Evolutionary conservation across 1,284 basidiomycete genomes (phyloP).

Genomic region (Puccinia coronata): DNA sequence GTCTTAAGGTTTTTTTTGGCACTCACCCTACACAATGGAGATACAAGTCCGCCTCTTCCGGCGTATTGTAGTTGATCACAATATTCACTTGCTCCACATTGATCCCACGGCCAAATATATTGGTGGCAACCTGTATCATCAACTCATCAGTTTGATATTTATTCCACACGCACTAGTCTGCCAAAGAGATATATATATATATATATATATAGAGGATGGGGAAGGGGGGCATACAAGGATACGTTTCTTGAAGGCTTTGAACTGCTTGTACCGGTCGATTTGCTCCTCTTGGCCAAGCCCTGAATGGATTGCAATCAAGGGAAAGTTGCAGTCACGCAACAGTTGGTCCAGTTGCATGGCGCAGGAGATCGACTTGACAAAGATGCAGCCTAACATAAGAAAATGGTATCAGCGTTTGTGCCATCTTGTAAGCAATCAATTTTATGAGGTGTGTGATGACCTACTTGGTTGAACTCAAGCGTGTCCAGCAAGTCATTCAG

Average conservation of each 20-base stretch:
- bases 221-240: slow-evolving; percentile 65
- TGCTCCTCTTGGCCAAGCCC: slow-evolving; percentile 92
- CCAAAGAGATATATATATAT: no score
- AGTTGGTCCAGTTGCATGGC: slow-evolving; percentile 96
- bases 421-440: background rate
- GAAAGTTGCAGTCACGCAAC: slow-evolving; percentile 96
- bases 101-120: slow-evolving; percentile 95
- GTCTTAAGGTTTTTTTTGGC: no score
- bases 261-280: slow-evolving; percentile 95
- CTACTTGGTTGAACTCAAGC: slow-evolving; percentile 96
- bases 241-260: slow-evolving; percentile 99
- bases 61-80: slow-evolving; percentile 78
- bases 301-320: slow-evolving; percentile 95
- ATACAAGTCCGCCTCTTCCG: slow-evolving; percentile 95
- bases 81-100: slow-evolving; percentile 98
- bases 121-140: slow-evolving; percentile 74
- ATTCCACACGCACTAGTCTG: no score
- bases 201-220: background rate
- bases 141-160: no score
- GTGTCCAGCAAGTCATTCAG: slow-evolving; percentile 94
- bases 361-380: slow-evolving; percentile 95
- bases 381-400: slow-evolving; percentile 79
- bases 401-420: background rate
- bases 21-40: slow-evolving; percentile 84
- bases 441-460: slow-evolving; percentile 50